phyloP scores from a whole-genome alignment of 163 green algal species.

The Volvox carteri region DNA sequence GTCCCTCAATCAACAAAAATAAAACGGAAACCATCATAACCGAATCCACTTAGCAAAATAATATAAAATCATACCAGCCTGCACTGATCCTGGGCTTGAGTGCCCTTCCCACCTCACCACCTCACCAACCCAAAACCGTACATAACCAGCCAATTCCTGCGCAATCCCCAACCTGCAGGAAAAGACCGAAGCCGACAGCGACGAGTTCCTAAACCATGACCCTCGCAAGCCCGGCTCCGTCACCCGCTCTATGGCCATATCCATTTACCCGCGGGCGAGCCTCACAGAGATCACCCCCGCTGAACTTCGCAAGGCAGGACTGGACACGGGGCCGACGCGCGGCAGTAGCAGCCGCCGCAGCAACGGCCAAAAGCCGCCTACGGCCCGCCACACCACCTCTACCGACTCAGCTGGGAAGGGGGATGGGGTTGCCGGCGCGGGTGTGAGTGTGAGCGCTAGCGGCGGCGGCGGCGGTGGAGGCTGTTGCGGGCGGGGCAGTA shows the following conservation, averaged over 20 bases:
- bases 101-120: too few relatives aligned
- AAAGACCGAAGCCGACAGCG: constrained; percentile 39
- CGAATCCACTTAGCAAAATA: too few relatives aligned
- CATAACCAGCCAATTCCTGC: too few relatives aligned
- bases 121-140: too few relatives aligned
- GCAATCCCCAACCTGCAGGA: constrained; percentile 20
- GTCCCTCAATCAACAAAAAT: too few relatives aligned
- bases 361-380: background rate
- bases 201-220: constrained; percentile 40
- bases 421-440: too few relatives aligned
- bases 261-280: constrained; percentile 26
- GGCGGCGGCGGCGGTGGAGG: background rate
- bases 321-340: background rate
- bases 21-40: too few relatives aligned
- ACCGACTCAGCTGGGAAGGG: too few relatives aligned
- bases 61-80: too few relatives aligned
- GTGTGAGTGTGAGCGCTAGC: background rate
- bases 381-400: too few relatives aligned
- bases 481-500: constrained; percentile 15
- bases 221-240: constrained; percentile 33
- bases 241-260: constrained; percentile 14
- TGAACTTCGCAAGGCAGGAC: background rate
- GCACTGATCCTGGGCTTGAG: too few relatives aligned
- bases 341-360: background rate
- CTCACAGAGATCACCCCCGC: background rate